Conservation (phyloP, 202 grass and related monocot species). For the Zizania palustris region DNA sequence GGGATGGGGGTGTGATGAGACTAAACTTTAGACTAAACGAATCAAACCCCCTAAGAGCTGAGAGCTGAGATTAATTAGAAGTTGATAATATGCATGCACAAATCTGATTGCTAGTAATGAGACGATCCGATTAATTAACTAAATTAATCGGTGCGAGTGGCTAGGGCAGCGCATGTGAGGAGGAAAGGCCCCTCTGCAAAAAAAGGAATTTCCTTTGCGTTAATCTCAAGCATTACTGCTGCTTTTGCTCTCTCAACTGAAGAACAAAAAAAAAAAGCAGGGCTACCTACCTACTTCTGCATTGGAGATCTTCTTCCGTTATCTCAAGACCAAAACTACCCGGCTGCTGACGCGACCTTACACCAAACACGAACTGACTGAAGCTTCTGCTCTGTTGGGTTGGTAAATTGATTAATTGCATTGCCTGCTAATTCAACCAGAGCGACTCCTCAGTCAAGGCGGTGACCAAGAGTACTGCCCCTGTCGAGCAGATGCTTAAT, state of each 20-base stretch:
- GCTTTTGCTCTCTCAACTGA: background rate
- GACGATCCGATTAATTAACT: background rate
- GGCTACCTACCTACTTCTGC: background rate
- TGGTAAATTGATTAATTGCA: background rate
- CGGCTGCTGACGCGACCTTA: background rate
- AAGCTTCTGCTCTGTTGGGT: background rate
- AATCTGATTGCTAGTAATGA: too few relatives aligned
- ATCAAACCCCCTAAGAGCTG: too few relatives aligned
- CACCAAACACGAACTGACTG: background rate
- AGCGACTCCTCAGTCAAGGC: background rate
- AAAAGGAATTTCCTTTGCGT: background rate
- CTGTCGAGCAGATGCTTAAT: background rate
- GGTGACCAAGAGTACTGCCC: background rate
- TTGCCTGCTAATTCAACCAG: background rate
- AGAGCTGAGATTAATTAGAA: too few relatives aligned
- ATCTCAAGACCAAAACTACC: background rate
- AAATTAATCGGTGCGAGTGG: background rate
- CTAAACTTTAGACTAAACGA: too few relatives aligned
- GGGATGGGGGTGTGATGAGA: too few relatives aligned
- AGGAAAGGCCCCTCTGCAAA: background rate
- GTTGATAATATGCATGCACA: too few relatives aligned
- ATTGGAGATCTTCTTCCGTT: background rate
- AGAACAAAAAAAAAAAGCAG: background rate
- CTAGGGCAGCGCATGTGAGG: background rate
- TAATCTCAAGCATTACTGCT: background rate